Conservation (phyloP, 1,139 yeast genomes). For the Saccharomyces pastorianus region DNA sequence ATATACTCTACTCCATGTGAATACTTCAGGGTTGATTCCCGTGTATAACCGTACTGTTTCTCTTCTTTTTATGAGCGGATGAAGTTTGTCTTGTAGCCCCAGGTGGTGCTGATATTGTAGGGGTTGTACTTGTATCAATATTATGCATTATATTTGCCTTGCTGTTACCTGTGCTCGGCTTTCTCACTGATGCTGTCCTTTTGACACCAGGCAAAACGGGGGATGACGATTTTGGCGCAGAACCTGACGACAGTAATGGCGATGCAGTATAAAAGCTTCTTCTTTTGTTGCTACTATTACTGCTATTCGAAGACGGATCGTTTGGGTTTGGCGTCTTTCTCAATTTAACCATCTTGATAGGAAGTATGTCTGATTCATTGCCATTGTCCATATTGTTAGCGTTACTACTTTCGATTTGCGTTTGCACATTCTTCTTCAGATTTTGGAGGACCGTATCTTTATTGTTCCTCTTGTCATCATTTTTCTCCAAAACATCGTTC, state of each 20-base stretch:
- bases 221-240: slow-evolving; percentile 10
- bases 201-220: slow-evolving; percentile 25
- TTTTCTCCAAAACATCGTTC: background rate
- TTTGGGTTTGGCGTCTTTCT: slow-evolving; percentile 4
- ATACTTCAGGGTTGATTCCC: background rate
- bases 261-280: slow-evolving; percentile 23
- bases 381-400: background rate
- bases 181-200: slow-evolving; percentile 23
- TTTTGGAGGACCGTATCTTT: slow-evolving; percentile 5
- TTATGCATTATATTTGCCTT: background rate
- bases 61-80: background rate
- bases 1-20: background rate
- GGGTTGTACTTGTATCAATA: background rate
- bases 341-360: slow-evolving; percentile 10
- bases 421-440: slow-evolving; percentile 3
- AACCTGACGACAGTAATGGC: slow-evolving; percentile 7
- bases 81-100: background rate
- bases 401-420: background rate
- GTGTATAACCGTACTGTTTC: background rate
- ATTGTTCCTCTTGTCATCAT: slow-evolving; percentile 6
- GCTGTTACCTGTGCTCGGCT: slow-evolving; percentile 6
- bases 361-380: background rate
- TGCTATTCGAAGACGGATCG: slow-evolving; percentile 3
- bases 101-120: background rate
- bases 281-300: slow-evolving; percentile 12